These are phyloP conservation scores for Aurifilum marmelostoma DNA, from an alignment of 2,329 filamentous ascomycete genomes.

Conservation along the genomic window DNA sequence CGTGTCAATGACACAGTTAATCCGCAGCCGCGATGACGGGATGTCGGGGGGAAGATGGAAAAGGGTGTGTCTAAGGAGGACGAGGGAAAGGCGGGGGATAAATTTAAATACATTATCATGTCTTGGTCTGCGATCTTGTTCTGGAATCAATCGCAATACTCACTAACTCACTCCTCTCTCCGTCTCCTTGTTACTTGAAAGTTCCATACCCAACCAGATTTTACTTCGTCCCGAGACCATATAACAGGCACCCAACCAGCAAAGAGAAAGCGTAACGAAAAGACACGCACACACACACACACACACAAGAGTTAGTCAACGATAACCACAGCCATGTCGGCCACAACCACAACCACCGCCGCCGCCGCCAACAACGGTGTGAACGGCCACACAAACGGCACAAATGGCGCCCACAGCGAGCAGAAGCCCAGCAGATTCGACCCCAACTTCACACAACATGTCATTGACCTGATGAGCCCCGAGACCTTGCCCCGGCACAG, in stretches of 20 bases:
- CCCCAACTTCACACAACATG: slow-evolving; percentile 59
- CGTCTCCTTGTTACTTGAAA: neutral
- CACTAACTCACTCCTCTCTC: neutral
- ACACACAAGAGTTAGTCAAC: neutral
- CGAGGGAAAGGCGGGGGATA: no score
- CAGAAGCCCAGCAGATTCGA: slow-evolving; percentile 27
- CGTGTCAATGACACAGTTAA: slow-evolving; percentile 1
- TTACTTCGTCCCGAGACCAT: neutral
- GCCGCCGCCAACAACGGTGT: no score
- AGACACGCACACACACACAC: no score
- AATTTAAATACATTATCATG: neutral
- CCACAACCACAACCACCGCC: slow-evolving; percentile 7
- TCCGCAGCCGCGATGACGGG: slow-evolving; percentile 9
- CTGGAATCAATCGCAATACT: neutral
- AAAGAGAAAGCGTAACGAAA: neutral
- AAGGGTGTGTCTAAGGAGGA: neutral
- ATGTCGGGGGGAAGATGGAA: neutral
- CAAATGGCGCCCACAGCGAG: slow-evolving; percentile 15
- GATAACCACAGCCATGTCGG: neutral
- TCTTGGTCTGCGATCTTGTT: neutral
- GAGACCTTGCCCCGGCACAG: slow-evolving; percentile 59
- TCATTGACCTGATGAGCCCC: slow-evolving; percentile 63
- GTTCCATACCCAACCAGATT: neutral
- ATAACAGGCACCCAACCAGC: neutral
- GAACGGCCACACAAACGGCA: slow-evolving; percentile 1